Conservation (phyloP, 352 stramenopile species). For the Phytophthora europaea region DNA sequence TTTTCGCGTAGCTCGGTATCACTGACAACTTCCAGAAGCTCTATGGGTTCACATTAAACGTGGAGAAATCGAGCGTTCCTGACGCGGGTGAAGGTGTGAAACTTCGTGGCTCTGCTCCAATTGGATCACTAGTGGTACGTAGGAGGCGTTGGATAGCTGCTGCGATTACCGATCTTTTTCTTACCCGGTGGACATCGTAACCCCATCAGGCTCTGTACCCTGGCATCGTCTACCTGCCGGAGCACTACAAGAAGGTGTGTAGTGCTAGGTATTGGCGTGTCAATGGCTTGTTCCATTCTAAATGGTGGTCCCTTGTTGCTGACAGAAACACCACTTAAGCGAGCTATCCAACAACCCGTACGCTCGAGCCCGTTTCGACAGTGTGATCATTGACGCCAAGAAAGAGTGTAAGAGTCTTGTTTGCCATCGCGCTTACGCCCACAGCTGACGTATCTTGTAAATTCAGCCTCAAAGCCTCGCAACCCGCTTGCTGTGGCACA, state of each 20-base stretch:
- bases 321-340: constrained; percentile 61
- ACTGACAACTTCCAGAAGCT: constrained; percentile 58
- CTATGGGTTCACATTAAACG: constrained; percentile 77
- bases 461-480: constrained; percentile 57
- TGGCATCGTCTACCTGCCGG: constrained; percentile 83
- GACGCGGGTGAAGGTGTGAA: constrained; percentile 82
- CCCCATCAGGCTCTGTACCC: constrained; percentile 70
- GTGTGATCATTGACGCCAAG: constrained; percentile 89
- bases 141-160: constrained; percentile 2
- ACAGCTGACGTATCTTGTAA: constrained; percentile 7
- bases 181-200: background rate
- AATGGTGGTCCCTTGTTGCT: background rate
- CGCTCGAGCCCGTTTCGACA: constrained; percentile 86
- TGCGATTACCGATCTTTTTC: background rate
- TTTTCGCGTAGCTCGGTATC: constrained; percentile 36
- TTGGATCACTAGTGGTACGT: constrained; percentile 80
- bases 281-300: background rate
- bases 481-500: constrained; percentile 84
- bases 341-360: constrained; percentile 84
- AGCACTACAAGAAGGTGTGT: constrained; percentile 87
- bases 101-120: constrained; percentile 61
- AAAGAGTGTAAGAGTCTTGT: constrained; percentile 60
- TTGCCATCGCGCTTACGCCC: background rate
- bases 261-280: background rate
- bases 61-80: constrained; percentile 72